Base-by-base conservation (phyloP, 2,329 filamentous ascomycete genomes). In the Trichoderma koningii region DNA sequence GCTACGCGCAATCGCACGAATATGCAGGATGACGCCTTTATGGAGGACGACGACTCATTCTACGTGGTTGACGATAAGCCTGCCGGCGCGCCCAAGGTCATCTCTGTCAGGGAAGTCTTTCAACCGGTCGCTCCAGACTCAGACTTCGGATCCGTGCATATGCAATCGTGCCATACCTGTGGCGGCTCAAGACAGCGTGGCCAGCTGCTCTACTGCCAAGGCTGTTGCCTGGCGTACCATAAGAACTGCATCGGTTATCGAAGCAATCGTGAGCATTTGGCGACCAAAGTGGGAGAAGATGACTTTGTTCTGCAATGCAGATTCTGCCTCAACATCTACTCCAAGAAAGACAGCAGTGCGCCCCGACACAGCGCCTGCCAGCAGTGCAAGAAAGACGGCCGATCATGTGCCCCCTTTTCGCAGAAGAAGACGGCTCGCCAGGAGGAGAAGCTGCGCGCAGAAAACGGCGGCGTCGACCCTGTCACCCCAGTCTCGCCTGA, bases 281-380 rank as follows among this genome's bases (percentile, higher is more conserved):
- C 92, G 10, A 98, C 93, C 26, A 99, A 98, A 75, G 77, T 97
- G 60, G 88, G 82, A 2, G 81, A 89, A 1, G 87, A 89, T 2
- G 78, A 89, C 44, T 98, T 96, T 70, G 88, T 99, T 17, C 79
- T 99, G 45, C 95, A 99, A 74, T 99, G 95, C 78, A 89, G 88
- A 69, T 90, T 88, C 64, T 99, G 95, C 74, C 84, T 98, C 67
- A 89, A 89, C 3, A 73, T 83, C 21, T 83, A 87, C 52, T 80
- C 81, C 67, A 87, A 87, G 73, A 93, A 90, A 71, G 92, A 97
- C 68, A 68, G 72, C 0, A 82, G 80, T 19, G 87, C 89, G 1
- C 93, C 95, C 0, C 83, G 87, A 66, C 83, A 92, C 52, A 87
- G 88, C 65, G 80, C 80, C 52, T 99, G 96, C 72, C 86, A 90